These are phyloP conservation scores for Kalmusia sp. DNA, from an alignment of 2,329 filamentous ascomycete species.

Conservation along the genomic window DNA sequence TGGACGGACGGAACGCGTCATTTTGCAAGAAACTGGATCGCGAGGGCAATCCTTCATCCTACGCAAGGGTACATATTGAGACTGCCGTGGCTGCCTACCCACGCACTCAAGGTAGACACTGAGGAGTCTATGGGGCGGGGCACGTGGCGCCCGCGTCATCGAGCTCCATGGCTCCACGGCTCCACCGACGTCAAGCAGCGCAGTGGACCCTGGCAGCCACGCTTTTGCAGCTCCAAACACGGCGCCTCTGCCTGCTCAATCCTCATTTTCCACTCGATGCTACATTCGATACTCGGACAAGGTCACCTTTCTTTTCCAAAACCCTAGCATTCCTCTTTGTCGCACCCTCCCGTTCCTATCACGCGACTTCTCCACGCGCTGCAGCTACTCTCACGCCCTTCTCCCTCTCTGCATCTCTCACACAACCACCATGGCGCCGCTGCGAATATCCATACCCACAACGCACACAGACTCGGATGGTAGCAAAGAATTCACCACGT, in stretches of 20 bases:
- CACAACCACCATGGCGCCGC: constrained; percentile 48
- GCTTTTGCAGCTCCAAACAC: neutral
- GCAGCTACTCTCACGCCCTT: neutral
- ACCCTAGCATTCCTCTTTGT: neutral
- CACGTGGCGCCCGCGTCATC: neutral
- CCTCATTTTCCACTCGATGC: neutral
- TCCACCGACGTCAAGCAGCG: constrained; percentile 4
- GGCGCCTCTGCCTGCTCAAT: neutral
- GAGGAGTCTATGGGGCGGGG: neutral
- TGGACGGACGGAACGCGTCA: too few relatives aligned
- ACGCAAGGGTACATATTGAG: too few relatives aligned
- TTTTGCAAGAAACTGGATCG: too few relatives aligned
- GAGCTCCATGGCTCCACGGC: neutral
- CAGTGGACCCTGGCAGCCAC: constrained; percentile 3
- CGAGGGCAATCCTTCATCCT: too few relatives aligned
- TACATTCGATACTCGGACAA: too few relatives aligned
- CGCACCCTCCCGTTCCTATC: neutral
- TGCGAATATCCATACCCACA: constrained; percentile 56
- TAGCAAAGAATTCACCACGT: constrained; percentile 74
- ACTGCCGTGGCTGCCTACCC: too few relatives aligned
- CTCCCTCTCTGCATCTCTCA: neutral
- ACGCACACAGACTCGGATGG: constrained; percentile 59
- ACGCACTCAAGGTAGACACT: neutral
- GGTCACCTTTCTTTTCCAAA: too few relatives aligned
- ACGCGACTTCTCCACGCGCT: constrained; percentile 2